Evolutionary conservation across 2,329 filamentous ascomycete species (phyloP).

Genomic region (Aspergillus awamori): DNA sequence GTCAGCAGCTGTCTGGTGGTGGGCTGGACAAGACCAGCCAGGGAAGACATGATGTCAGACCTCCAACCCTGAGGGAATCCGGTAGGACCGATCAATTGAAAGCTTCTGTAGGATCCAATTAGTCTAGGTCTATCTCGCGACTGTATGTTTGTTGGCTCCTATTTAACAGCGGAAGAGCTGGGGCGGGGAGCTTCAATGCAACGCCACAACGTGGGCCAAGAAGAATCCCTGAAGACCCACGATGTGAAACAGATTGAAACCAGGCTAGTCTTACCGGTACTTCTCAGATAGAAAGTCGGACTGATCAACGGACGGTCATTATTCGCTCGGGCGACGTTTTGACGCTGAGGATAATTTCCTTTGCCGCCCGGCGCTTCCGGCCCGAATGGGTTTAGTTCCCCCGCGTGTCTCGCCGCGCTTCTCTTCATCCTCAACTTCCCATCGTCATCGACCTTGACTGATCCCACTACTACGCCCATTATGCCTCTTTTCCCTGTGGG

Average conservation of each 20-base stretch:
- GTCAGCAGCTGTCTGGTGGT: slow-evolving; percentile 31
- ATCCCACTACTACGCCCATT: slow-evolving; percentile 9
- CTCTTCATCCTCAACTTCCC: slow-evolving; percentile 21
- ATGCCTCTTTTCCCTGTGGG: slow-evolving; percentile 45
- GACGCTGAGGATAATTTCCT: background rate
- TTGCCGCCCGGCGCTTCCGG: slow-evolving; percentile 4
- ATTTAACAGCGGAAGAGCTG: background rate
- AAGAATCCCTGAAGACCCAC: background rate
- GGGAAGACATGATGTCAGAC: slow-evolving; percentile 30
- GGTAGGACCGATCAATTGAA: background rate
- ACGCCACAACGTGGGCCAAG: background rate
- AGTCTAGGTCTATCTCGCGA: background rate
- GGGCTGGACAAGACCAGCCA: slow-evolving; percentile 29
- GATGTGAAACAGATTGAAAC: slow-evolving; percentile 16
- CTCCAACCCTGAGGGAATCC: background rate
- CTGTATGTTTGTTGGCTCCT: background rate
- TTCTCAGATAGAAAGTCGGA: slow-evolving; percentile 20
- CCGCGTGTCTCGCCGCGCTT: slow-evolving; percentile 31
- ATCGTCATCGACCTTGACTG: background rate
- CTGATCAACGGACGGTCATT: slow-evolving; percentile 11
- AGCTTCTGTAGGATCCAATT: background rate
- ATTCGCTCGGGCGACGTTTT: background rate
- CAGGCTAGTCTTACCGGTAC: slow-evolving; percentile 20
- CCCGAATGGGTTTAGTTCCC: slow-evolving; percentile 8
- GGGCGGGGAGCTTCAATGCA: background rate